Percentiles rank a stretch among this genome's conserved stretches.
Evolutionary conservation across 164 flowering plant species (phyloP).

Genomic region (Liquidambar formosana): DNA sequence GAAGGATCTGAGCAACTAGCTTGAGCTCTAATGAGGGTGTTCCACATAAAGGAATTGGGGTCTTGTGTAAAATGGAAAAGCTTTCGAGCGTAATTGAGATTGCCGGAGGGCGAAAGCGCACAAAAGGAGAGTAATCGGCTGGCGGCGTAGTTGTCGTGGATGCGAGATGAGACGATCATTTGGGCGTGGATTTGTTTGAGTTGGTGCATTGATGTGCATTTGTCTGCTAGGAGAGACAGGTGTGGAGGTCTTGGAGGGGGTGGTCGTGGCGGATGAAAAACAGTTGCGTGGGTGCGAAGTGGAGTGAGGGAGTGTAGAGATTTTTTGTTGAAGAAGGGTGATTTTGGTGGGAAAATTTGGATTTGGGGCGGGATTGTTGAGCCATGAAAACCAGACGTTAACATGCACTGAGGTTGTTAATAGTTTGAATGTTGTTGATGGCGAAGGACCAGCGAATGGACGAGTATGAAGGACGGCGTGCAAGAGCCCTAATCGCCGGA

Average conservation of each 20-base stretch:
- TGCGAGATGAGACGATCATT: constrained; percentile 53
- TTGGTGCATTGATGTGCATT: constrained; percentile 56
- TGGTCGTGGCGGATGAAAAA: constrained; percentile 7
- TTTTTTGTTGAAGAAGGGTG: neutral
- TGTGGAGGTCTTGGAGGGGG: constrained; percentile 19
- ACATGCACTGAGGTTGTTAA: too few relatives aligned
- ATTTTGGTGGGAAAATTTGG: neutral
- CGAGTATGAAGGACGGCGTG: too few relatives aligned
- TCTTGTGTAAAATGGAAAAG: constrained; percentile 36
- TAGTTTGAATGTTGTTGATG: too few relatives aligned
- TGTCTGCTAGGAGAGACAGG: constrained; percentile 51
- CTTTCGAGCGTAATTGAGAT: constrained; percentile 44
- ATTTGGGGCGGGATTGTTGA: too few relatives aligned
- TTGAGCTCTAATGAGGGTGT: constrained; percentile 59
- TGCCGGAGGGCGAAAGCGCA: constrained; percentile 50
- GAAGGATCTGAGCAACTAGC: constrained; percentile 40
- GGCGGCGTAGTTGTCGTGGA: constrained; percentile 59
- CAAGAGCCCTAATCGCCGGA: too few relatives aligned
- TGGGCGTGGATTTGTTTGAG: constrained; percentile 72
- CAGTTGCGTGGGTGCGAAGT: constrained; percentile 6
- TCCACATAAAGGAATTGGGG: constrained; percentile 73
- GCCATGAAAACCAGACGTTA: too few relatives aligned
- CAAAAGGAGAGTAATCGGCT: constrained; percentile 60
- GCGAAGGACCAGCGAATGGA: too few relatives aligned
- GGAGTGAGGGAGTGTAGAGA: neutral